These are phyloP conservation scores for Pholiota adiposa DNA, from an alignment of 1,284 basidiomycete species.

Conservation along the genomic window DNA sequence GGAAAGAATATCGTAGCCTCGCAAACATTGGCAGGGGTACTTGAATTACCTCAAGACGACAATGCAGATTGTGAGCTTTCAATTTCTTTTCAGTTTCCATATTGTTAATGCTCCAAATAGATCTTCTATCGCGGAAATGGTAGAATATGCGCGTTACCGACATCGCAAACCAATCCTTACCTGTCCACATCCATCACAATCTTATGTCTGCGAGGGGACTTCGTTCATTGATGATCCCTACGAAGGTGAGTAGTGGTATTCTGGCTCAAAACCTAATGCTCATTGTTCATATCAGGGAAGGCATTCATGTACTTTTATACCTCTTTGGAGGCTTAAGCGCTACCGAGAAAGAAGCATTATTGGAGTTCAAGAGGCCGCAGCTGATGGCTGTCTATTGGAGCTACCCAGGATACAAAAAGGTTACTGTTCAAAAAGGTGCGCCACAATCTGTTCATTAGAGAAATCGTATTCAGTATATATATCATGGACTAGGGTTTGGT, in stretches of 20 bases:
- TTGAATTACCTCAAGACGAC: conserved; percentile 25
- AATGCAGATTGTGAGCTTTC: conserved; percentile 8
- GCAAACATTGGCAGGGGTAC: conserved; percentile 22
- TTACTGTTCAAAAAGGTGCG: conserved; percentile 25
- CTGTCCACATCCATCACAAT: conserved; percentile 22
- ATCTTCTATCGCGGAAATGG: conserved; percentile 26
- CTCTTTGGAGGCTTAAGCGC: too few species aligned
- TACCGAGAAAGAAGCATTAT: conserved; percentile 19
- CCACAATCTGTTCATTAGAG: too few species aligned
- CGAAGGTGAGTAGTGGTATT: too few species aligned
- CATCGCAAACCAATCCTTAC: conserved; percentile 22
- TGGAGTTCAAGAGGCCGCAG: conserved; percentile 24
- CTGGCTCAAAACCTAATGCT: too few species aligned
- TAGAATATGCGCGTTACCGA: conserved; percentile 23
- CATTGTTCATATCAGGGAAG: too few species aligned
- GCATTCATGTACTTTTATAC: too few species aligned
- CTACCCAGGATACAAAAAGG: conserved; percentile 13
- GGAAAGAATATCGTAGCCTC: conserved; percentile 14
- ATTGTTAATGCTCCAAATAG: conserved; percentile 1
- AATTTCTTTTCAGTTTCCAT: not conserved
- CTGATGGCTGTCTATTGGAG: conserved; percentile 22
- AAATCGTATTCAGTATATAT: too few species aligned
- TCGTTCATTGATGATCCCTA: too few species aligned
- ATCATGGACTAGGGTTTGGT: too few species aligned
- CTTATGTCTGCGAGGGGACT: conserved; percentile 24